phyloP scores from a whole-genome alignment of 768 basidiomycete species.

The Mycena vulgaris region DNA sequence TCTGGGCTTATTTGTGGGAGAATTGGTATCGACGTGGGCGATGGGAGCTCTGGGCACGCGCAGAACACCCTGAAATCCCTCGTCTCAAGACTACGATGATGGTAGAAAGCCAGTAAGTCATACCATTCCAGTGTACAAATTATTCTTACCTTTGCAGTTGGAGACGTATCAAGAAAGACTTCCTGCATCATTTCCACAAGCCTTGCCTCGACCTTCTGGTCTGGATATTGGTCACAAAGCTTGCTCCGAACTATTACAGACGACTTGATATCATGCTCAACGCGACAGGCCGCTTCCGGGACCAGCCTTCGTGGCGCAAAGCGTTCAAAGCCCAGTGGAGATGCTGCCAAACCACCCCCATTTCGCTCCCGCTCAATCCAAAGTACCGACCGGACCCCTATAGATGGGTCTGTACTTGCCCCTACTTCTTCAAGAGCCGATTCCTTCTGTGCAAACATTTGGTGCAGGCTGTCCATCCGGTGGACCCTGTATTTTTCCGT shows the following conservation, averaged over 20 bases:
- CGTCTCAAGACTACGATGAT: constrained; percentile 30
- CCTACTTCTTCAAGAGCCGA: constrained; percentile 31
- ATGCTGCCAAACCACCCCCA: not conserved
- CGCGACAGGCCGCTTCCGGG: constrained; percentile 11
- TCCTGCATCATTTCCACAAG: constrained; percentile 37
- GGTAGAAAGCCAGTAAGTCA: constrained; percentile 28
- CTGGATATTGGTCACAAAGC: constrained; percentile 39
- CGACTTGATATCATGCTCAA: constrained; percentile 17
- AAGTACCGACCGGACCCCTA: not conserved
- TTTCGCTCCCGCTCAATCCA: not conserved
- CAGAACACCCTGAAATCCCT: constrained; percentile 14
- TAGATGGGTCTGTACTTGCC: constrained; percentile 39
- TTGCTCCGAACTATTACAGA: constrained; percentile 37
- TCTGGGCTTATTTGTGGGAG: constrained; percentile 27
- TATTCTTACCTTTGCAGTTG: constrained; percentile 29
- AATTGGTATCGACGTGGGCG: constrained; percentile 5
- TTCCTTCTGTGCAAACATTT: constrained; percentile 44
- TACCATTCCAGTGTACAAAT: not conserved
- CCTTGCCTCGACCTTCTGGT: constrained; percentile 43
- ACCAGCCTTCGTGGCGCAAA: constrained; percentile 26
- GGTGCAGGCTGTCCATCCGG: constrained; percentile 33
- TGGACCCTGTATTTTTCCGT: constrained; percentile 38
- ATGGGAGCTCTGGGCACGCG: constrained; percentile 36
- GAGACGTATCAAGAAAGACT: constrained; percentile 43
- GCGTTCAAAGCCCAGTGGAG: constrained; percentile 25